These are phyloP conservation scores for Kwoniella sp. DNA, from an alignment of 768 basidiomycete genomes.

Conservation along the genomic window DNA sequence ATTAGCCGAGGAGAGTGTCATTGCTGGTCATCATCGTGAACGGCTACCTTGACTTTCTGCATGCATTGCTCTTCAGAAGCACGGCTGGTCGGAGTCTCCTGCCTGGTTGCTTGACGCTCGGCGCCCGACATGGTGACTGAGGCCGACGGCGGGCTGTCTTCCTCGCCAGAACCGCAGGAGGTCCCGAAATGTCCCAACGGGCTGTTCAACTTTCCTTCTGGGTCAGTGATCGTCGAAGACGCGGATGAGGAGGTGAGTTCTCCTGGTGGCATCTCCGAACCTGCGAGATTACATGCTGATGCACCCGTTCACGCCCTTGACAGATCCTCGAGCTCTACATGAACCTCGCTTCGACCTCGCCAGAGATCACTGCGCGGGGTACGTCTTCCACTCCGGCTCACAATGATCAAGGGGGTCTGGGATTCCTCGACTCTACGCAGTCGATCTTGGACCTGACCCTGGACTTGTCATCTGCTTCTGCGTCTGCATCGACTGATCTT, in stretches of 20 bases:
- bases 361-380: slow-evolving; percentile 1
- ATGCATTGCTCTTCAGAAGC: too few species aligned
- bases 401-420: slow-evolving; percentile 29
- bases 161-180: too few species aligned
- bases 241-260: slow-evolving; percentile 45
- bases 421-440: slow-evolving; percentile 29
- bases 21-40: too few species aligned
- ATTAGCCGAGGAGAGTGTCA: too few species aligned
- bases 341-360: slow-evolving; percentile 26
- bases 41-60: too few species aligned
- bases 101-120: too few species aligned
- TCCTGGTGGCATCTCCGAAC: background rate
- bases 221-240: slow-evolving; percentile 27
- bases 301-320: background rate
- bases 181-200: slow-evolving; percentile 28
- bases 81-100: too few species aligned
- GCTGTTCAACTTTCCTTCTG: slow-evolving; percentile 29
- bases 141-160: too few species aligned
- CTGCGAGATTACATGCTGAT: background rate
- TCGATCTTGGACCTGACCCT: slow-evolving; percentile 28
- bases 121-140: too few species aligned
- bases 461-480: slow-evolving; percentile 17
- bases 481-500: background rate
- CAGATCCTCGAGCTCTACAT: slow-evolving; percentile 47
- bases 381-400: background rate